Evolutionary conservation across 2,329 filamentous ascomycete genomes (phyloP), one percentile per base, ranked within the genome.

Genomic region (Aspergillus aculeatus): DNA sequence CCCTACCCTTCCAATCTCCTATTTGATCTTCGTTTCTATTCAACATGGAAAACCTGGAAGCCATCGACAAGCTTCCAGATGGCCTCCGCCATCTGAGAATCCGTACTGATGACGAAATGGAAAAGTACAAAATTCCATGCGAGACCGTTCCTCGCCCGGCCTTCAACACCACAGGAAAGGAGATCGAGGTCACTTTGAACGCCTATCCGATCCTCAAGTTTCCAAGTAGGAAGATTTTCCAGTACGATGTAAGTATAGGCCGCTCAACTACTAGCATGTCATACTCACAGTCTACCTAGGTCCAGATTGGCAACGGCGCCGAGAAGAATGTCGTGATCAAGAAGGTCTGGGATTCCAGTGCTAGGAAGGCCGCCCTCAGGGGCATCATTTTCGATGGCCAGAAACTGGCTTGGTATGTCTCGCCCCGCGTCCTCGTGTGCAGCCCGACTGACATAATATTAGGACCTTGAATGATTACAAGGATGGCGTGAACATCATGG

Each of bases 311-410:
- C 2, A 85, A 82, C 1, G 86, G 86, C 9, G 78, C 77, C 0
- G 83, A 88, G 59, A 91, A 89, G 74, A 81, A 83, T 4, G 83
- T 84, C 4, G 79, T 95, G 4, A 83, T 92, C 68, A 87, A 86
- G 72, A 92, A 91, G 71, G 84, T 92, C 29, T 97, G 92, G 91
- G 77, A 85, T 1, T 89, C 88, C 0, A 78, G 82, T 1, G 75
- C 78, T 0, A 82, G 92, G 6, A 84, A 89, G 71, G 75, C 77
- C 2, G 77, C 93, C 1, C 78, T 80, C 2, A 75, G 78, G 2
- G 79, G 80, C 47, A 92, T 89, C 84, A 84, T 97, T 58, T 92
- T 86, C 68, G 92, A 98, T 77, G 91, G 91, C 29, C 88, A 89
- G 69, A 91, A 89, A 74, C 82, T 99, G 50, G 93, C 92, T 16